Evolutionary conservation across 768 basidiomycete species (phyloP), one percentile per base, ranked within the genome.

Genomic region (Russula sp.): DNA sequence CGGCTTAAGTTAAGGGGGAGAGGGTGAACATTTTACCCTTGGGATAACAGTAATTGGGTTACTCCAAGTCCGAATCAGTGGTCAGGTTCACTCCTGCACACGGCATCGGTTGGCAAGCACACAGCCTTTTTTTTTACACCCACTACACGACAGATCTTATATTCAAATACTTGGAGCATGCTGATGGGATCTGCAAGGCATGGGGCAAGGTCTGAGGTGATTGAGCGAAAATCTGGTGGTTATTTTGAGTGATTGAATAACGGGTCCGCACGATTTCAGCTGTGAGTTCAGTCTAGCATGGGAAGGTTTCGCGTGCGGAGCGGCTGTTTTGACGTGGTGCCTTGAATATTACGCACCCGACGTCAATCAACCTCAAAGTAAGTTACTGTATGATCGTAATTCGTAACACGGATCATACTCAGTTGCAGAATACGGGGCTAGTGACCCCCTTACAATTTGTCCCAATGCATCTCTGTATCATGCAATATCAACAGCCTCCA

Each of bases 401-500:
- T 14, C 36, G 22, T 50, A 18, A 24, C 5, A 5, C 20, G 3
- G 26, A 46, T 26, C 22, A 22, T 24, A 55, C 42, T 48, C 24
- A 34, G 14, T 51, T 40, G 16, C 38, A 40, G 38, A 38, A 40
- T 16, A 10, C 13, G 46, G 34, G 28, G 11, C 18, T 22, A 5
- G 0, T n/a, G 30, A 38, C 36, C 38, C 6, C 30, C 56, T 46
- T 24, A 42, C 18, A 59, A 50, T 59, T n/a, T 59, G 40, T 40
- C 51, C 30, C 46, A 53, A 42, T 42, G 28, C 26, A 53, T 32
- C 42, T 26, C 6, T 18, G 26, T 26, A 18, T 42, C 46, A 24
- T n/a, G n/a, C 30, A 26, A 69, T 48, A 36, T 64, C 62, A 34
- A 69, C 61, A 18, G 67, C 69, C 30, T 71, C 73, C 67, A 71